A percentile compares a stretch with the other conserved stretches of the same genome.
phyloP scores from a whole-genome alignment of 2,329 filamentous ascomycete species.

The Pseudonectria buxi region DNA sequence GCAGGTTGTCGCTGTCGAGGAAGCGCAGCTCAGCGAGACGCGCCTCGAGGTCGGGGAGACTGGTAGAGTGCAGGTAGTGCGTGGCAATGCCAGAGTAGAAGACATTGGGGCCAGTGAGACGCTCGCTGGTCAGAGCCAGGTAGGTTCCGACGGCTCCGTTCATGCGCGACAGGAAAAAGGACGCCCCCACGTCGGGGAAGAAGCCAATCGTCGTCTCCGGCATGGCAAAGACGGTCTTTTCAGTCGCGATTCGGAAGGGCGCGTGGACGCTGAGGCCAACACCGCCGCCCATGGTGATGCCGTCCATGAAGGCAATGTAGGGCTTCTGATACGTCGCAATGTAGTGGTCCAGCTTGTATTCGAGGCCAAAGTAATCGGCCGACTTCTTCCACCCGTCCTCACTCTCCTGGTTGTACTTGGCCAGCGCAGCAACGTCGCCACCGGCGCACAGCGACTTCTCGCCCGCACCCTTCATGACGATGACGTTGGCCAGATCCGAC shows the following conservation, averaged over 20 bases:
- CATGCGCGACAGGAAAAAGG: conserved; percentile 90
- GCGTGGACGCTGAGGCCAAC: conserved; percentile 92
- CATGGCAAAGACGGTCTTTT: conserved; percentile 95
- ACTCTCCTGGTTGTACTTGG: conserved; percentile 62
- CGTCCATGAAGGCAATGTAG: conserved; percentile 93
- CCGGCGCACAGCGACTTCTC: conserved; percentile 84
- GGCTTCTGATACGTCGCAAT: conserved; percentile 93
- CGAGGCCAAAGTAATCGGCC: conserved; percentile 80
- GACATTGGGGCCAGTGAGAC: conserved; percentile 72
- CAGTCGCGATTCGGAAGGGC: conserved; percentile 92
- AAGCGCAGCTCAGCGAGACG: conserved; percentile 87
- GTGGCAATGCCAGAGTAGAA: conserved; percentile 91
- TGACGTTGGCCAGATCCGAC: conserved; percentile 85
- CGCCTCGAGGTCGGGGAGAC: conserved; percentile 71
- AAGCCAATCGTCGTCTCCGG: conserved; percentile 97
- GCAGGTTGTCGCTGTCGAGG: conserved; percentile 62
- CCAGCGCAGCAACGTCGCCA: conserved; percentile 80
- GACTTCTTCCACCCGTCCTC: conserved; percentile 66
- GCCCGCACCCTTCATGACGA: conserved; percentile 87
- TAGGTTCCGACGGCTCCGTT: conserved; percentile 85
- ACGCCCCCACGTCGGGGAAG: conserved; percentile 95
- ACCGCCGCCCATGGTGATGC: conserved; percentile 96
- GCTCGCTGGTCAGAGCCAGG: conserved; percentile 83
- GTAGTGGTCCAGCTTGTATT: conserved; percentile 93
- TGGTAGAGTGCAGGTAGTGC: conserved; percentile 90